These are phyloP conservation scores for Taphrina pruni DNA, from an alignment of 1,139 yeast genomes.

Conservation along the genomic window DNA sequence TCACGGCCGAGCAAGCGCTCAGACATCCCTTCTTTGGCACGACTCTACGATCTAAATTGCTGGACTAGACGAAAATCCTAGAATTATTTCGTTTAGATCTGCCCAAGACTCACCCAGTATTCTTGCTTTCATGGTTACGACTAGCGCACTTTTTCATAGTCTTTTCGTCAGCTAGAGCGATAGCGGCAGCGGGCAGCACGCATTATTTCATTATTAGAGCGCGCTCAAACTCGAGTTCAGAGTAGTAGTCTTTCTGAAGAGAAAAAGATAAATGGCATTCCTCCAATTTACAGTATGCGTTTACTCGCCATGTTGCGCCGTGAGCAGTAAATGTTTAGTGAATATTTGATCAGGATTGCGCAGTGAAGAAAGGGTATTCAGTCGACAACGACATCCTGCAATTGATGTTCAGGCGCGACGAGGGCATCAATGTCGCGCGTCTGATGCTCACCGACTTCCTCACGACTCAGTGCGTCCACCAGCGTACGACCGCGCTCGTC, in stretches of 20 bases:
- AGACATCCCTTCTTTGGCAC: constrained; percentile 63
- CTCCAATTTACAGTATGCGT: neutral
- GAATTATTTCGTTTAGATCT: too few relatives aligned
- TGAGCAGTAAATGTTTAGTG: too few relatives aligned
- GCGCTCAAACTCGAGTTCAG: neutral
- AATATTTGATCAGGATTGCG: too few relatives aligned
- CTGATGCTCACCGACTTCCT: constrained; percentile 10
- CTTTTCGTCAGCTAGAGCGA: constrained; percentile 1
- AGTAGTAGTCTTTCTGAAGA: neutral
- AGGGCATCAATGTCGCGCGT: constrained; percentile 15
- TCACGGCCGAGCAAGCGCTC: constrained; percentile 75
- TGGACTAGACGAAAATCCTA: neutral
- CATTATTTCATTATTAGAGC: neutral
- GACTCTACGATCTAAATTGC: neutral
- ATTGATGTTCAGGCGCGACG: constrained; percentile 1
- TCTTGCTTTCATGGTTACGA: neutral
- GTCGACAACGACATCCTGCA: constrained; percentile 10
- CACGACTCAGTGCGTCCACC: constrained; percentile 48
- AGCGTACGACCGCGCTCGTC: constrained; percentile 52
- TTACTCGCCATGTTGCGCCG: neutral
- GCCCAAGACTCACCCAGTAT: too few relatives aligned
- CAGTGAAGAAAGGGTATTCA: neutral
- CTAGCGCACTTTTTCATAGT: neutral
- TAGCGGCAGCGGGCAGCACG: constrained; percentile 4
- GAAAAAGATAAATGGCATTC: too few relatives aligned